A percentile compares a stretch with the other conserved stretches of the same genome.
These are phyloP conservation scores for Ceratocystis cubensis DNA, from an alignment of 2,329 filamentous ascomycete genomes.

Conservation along the genomic window DNA sequence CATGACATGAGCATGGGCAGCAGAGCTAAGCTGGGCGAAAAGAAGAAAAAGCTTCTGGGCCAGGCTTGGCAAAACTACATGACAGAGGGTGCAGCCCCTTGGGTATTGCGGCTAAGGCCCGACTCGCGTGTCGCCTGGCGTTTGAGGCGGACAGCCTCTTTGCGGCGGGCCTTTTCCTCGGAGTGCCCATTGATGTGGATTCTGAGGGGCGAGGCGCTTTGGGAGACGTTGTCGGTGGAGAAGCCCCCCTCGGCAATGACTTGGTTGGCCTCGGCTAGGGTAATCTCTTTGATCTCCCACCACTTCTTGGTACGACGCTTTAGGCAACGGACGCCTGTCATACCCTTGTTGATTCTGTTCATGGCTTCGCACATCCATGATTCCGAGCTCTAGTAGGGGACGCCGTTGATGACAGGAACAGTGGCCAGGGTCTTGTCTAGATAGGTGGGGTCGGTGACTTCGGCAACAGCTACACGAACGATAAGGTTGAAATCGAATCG, in stretches of 20 bases:
- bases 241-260: conserved; percentile 6
- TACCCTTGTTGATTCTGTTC: conserved; percentile 12
- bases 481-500: conserved; percentile 15
- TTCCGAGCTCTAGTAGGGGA: conserved; percentile 11
- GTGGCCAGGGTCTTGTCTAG: conserved; percentile 12
- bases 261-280: conserved; percentile 1
- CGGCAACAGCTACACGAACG: conserved; percentile 16
- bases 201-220: background rate
- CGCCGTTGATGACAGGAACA: conserved; percentile 5
- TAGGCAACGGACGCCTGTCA: conserved; percentile 10
- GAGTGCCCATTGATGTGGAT: conserved; percentile 7
- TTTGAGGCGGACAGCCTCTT: conserved; percentile 11
- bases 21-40: background rate
- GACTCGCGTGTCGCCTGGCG: conserved; percentile 4
- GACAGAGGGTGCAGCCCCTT: background rate
- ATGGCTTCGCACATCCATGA: conserved; percentile 17
- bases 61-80: background rate
- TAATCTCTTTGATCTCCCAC: conserved; percentile 17
- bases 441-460: conserved; percentile 11
- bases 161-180: conserved; percentile 5
- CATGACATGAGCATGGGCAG: background rate
- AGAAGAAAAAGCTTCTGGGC: background rate
- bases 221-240: conserved; percentile 5
- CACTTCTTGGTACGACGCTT: conserved; percentile 14
- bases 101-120: background rate